Conservation (phyloP, 176 grass and related monocot genomes). For the Saccharum officinarum region DNA sequence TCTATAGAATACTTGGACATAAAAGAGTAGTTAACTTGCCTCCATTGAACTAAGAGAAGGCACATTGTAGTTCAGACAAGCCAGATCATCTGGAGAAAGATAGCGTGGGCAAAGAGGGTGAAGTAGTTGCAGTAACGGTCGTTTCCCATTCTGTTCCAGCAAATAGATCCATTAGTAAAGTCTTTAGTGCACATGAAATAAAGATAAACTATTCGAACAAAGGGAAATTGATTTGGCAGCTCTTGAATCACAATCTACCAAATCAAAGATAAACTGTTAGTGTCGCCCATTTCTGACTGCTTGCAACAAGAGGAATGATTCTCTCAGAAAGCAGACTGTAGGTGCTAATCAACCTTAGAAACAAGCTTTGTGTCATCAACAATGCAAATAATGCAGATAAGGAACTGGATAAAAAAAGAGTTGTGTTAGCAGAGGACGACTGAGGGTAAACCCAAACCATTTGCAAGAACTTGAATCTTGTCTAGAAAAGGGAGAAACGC, state of each 20-base stretch:
- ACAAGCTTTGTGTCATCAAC: constrained; percentile 96
- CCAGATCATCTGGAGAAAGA: too few relatives aligned
- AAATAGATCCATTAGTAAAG: too few relatives aligned
- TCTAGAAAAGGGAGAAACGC: not conserved
- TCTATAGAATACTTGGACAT: constrained; percentile 3
- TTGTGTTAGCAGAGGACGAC: constrained; percentile 33
- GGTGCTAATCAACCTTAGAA: constrained; percentile 48
- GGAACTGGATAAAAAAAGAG: constrained; percentile 51
- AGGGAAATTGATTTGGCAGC: too few relatives aligned
- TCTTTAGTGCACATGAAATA: too few relatives aligned
- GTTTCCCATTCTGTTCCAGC: too few relatives aligned
- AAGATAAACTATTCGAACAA: too few relatives aligned
- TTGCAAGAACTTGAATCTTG: not conserved
- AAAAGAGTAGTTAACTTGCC: constrained; percentile 40
- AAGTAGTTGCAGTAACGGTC: too few relatives aligned
- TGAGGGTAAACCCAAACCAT: not conserved
- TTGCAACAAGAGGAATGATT: not conserved
- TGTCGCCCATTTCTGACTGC: not conserved
- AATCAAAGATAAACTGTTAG: too few relatives aligned
- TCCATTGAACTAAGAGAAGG: constrained; percentile 72
- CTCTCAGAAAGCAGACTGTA: not conserved
- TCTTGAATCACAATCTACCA: too few relatives aligned
- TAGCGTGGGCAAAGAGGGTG: too few relatives aligned
- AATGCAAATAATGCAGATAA: constrained; percentile 70
- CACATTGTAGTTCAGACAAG: not conserved